Base-by-base conservation (phyloP, 495 filamentous ascomycete genomes). In the Neurospora terricola region DNA sequence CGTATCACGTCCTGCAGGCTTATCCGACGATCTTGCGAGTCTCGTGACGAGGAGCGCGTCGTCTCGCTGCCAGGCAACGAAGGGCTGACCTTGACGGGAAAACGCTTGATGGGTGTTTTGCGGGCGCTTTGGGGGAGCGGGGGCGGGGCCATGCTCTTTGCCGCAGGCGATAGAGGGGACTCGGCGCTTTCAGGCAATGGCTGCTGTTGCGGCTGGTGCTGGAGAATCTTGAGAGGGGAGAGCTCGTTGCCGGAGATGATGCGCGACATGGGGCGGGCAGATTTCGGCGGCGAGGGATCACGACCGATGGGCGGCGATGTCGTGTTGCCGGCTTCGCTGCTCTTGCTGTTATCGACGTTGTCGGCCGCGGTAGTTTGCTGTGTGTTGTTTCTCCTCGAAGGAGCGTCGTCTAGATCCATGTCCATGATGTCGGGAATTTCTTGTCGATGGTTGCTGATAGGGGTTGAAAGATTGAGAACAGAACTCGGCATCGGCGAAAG, bases 31-130 rank as follows among this genome's bases (percentile, higher is more conserved):
- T 84, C 82, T 27, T 83, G 75, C 36, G 81, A 77, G 9, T 42
- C 69, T 23, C 54, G 70, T 37, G 74, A 69, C 48, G 82, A 80
- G 23, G 72, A 73, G 38, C 48, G 77, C 27, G 76, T 73, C 34
- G 75, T 73, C 71, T 79, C 73, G 40, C 69, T 74, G 70, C 70
- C 76, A 21, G 76, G 73, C 2, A 80, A 73, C 30, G 79, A 76
- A 43, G 73, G 75, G 75, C 76, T 84, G 72, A 86, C 75, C 76
- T 83, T 85, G 73, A 88, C 84, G 18, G 87, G 87, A 72, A 88
- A 88, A 48, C 87, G 81, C 78, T 84, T 86, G 69, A 86, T 85
- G n/a, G 86, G 86, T 0, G 78, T 81, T 75, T 87, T 88, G 69
- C 85, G 79, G 2, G 85, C 80, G 74, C 83, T 84, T 75, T 82